These are phyloP conservation scores for Aspergillus bombycis DNA, from an alignment of 2,329 filamentous ascomycete species.

Conservation along the genomic window DNA sequence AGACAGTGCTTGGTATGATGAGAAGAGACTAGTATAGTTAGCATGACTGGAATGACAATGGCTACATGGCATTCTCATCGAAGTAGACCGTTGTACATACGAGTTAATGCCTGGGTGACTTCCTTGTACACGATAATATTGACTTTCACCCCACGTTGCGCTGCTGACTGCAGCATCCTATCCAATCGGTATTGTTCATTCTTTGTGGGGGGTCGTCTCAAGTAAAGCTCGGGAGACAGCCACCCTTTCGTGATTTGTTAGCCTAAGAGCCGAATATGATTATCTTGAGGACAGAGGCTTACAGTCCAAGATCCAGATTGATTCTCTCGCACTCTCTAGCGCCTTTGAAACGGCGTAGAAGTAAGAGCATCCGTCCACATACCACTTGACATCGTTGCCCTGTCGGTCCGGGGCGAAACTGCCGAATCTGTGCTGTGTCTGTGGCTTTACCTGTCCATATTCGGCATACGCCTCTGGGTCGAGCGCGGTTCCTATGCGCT, in stretches of 20 bases:
- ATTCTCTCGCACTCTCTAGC: conserved; percentile 74
- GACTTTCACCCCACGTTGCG: conserved; percentile 80
- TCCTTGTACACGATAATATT: conserved; percentile 94
- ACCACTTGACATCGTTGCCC: conserved; percentile 81
- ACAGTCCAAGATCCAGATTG: conserved; percentile 84
- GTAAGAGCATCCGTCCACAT: conserved; percentile 80
- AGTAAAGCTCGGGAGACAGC: conserved; percentile 83
- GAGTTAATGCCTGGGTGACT: conserved; percentile 75
- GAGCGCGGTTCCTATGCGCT: conserved; percentile 50
- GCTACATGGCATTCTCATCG: not conserved
- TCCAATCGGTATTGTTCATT: conserved; percentile 86
- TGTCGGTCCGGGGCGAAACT: conserved; percentile 74
- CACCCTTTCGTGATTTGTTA: conserved; percentile 57
- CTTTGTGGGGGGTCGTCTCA: conserved; percentile 77
- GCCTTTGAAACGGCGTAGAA: conserved; percentile 84
- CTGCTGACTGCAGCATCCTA: conserved; percentile 77
- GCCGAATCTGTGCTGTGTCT: conserved; percentile 55
- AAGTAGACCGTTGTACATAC: conserved; percentile 56
- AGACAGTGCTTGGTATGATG: conserved; percentile 79
- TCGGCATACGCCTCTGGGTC: conserved; percentile 54
- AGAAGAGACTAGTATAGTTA: conserved; percentile 56
- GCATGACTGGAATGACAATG: not conserved
- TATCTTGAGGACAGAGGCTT: conserved; percentile 15
- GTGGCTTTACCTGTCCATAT: conserved; percentile 41
- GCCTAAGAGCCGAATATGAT: conserved; percentile 1